A percentile compares a stretch with the other conserved stretches of the same genome.
Conservation (phyloP, 331 rosid species). For the Acacia concinna region DNA sequence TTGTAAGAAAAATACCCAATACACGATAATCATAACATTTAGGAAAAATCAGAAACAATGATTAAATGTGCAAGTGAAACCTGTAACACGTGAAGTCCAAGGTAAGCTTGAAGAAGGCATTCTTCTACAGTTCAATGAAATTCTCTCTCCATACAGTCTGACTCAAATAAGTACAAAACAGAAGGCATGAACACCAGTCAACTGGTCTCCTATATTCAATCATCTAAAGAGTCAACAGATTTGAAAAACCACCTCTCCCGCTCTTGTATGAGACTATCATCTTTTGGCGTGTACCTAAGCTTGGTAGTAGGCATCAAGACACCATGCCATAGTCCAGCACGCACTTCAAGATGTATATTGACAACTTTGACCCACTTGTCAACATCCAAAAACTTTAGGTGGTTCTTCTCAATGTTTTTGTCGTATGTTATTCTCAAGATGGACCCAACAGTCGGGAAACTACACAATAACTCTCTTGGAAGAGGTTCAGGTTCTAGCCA, state of each 20-base stretch:
- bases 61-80: constrained; percentile 41
- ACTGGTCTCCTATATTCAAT: background rate
- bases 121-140: constrained; percentile 28
- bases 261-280: constrained; percentile 41
- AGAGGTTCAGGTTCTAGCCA: constrained; percentile 43
- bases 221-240: constrained; percentile 7
- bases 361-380: constrained; percentile 63
- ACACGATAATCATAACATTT: background rate
- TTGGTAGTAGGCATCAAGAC: constrained; percentile 46
- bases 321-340: constrained; percentile 58
- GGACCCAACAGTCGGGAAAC: constrained; percentile 61
- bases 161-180: constrained; percentile 2
- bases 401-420: constrained; percentile 27
- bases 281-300: constrained; percentile 46
- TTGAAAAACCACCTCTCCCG: constrained; percentile 58
- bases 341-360: constrained; percentile 47
- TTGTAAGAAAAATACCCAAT: constrained; percentile 18
- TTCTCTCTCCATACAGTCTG: constrained; percentile 50
- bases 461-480: constrained; percentile 48
- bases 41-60: constrained; percentile 7
- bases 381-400: constrained; percentile 29
- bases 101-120: constrained; percentile 47
- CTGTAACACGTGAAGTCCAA: constrained; percentile 43
- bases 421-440: constrained; percentile 50
- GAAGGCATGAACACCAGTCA: background rate